These are phyloP conservation scores for Xylariaceae sp. DNA, from an alignment of 2,329 filamentous ascomycete genomes.

Conservation along the genomic window DNA sequence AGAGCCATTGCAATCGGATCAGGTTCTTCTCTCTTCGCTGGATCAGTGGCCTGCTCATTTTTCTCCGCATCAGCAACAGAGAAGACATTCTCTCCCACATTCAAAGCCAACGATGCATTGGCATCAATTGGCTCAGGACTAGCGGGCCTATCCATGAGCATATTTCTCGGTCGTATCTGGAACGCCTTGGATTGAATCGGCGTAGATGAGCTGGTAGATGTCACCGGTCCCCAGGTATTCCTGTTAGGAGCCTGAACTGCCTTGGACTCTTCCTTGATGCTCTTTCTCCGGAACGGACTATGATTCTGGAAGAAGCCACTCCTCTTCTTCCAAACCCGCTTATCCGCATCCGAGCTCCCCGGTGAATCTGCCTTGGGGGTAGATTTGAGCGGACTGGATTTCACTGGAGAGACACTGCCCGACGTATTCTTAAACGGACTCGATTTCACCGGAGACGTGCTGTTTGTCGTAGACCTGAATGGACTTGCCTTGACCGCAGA, in stretches of 20 bases:
- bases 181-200: conserved; percentile 38
- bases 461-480: not conserved
- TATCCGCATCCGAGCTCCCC: conserved; percentile 45
- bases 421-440: not conserved
- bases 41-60: conserved; percentile 40
- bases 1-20: conserved; percentile 91
- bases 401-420: conserved; percentile 30
- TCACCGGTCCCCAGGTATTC: conserved; percentile 52
- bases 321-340: conserved; percentile 61
- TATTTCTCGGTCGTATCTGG: conserved; percentile 35
- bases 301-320: conserved; percentile 92
- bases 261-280: conserved; percentile 69
- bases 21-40: conserved; percentile 49
- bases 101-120: conserved; percentile 85
- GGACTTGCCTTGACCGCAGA: conserved; percentile 31
- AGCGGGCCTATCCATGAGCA: conserved; percentile 40
- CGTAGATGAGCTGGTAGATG: conserved; percentile 18
- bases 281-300: conserved; percentile 89
- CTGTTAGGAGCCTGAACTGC: conserved; percentile 49
- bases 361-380: conserved; percentile 31
- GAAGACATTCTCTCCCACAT: conserved; percentile 94
- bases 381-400: not conserved
- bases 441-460: conserved; percentile 30
- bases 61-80: conserved; percentile 77
- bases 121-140: conserved; percentile 88